Evolutionary conservation across 257 asterid species (phyloP).

Genomic region (Vinca minor): DNA sequence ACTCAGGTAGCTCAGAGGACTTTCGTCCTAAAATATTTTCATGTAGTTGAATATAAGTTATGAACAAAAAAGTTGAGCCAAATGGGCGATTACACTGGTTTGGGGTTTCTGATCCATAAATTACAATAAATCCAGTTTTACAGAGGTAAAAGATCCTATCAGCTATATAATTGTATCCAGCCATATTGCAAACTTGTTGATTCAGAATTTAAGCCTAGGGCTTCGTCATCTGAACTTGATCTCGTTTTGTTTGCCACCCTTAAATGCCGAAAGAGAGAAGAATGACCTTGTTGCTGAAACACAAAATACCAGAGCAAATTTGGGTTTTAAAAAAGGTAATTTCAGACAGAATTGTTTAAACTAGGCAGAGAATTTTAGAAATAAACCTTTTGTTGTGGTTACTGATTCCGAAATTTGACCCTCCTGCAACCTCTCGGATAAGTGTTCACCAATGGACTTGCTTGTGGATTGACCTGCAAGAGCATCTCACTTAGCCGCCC

Average conservation of each 20-base stretch:
- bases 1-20: too few relatives aligned
- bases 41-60: too few relatives aligned
- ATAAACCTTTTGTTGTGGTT: constrained; percentile 60
- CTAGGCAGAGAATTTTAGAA: background rate
- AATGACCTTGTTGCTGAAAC: constrained; percentile 89
- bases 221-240: constrained; percentile 22
- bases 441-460: constrained; percentile 38
- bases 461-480: constrained; percentile 55
- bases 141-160: constrained; percentile 7
- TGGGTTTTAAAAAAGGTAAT: constrained; percentile 8
- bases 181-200: background rate
- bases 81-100: too few relatives aligned
- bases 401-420: constrained; percentile 55
- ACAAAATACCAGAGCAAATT: constrained; percentile 20
- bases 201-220: constrained; percentile 3
- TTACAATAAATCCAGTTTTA: constrained; percentile 12
- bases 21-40: too few relatives aligned
- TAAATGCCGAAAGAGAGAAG: constrained; percentile 98
- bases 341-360: constrained; percentile 4
- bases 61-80: too few relatives aligned
- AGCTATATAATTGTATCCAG: background rate
- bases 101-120: constrained; percentile 12
- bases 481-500: too few relatives aligned
- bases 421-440: constrained; percentile 61
- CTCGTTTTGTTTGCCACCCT: constrained; percentile 63